phyloP scores from a whole-genome alignment of 305 asterid genomes.

The Euphrasia arctica region DNA sequence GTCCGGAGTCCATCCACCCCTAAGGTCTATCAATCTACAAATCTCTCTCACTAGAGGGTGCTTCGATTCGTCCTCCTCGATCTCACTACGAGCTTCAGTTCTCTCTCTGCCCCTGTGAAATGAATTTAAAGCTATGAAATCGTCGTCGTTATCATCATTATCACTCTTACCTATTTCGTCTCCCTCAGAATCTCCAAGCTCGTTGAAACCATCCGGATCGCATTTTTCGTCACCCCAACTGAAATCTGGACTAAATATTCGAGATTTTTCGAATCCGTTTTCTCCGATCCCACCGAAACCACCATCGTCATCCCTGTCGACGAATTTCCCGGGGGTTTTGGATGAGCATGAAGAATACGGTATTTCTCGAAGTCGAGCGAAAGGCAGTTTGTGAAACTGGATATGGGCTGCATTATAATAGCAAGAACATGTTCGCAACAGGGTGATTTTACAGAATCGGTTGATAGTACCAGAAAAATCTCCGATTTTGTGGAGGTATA shows the following conservation, averaged over 20 bases:
- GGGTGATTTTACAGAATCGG: conserved; percentile 22
- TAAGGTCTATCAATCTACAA: conserved; percentile 57
- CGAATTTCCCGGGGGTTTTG: conserved; percentile 24
- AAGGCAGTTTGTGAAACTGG: conserved; percentile 18
- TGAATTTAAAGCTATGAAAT: conserved; percentile 57
- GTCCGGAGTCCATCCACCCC: conserved; percentile 64
- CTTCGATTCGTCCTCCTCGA: conserved; percentile 57
- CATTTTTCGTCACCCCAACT: conserved; percentile 35
- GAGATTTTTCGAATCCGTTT: conserved; percentile 28
- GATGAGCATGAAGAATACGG: conserved; percentile 30
- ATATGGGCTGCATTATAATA: conserved; percentile 15
- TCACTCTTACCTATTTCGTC: conserved; percentile 36
- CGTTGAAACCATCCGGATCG: conserved; percentile 33
- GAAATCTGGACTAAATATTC: conserved; percentile 27
- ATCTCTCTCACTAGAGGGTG: conserved; percentile 84
- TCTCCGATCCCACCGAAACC: conserved; percentile 30
- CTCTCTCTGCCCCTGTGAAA: conserved; percentile 31
- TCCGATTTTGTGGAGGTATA: not conserved
- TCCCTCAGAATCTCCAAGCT: conserved; percentile 38
- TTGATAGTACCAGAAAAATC: not conserved
- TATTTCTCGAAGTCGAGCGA: conserved; percentile 26
- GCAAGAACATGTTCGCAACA: conserved; percentile 22
- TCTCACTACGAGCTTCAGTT: conserved; percentile 33
- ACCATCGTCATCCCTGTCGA: conserved; percentile 27
- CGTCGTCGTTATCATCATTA: conserved; percentile 37